These are phyloP conservation scores for Megacollybia platyphylla DNA, from an alignment of 1,284 basidiomycete genomes.

Conservation along the genomic window DNA sequence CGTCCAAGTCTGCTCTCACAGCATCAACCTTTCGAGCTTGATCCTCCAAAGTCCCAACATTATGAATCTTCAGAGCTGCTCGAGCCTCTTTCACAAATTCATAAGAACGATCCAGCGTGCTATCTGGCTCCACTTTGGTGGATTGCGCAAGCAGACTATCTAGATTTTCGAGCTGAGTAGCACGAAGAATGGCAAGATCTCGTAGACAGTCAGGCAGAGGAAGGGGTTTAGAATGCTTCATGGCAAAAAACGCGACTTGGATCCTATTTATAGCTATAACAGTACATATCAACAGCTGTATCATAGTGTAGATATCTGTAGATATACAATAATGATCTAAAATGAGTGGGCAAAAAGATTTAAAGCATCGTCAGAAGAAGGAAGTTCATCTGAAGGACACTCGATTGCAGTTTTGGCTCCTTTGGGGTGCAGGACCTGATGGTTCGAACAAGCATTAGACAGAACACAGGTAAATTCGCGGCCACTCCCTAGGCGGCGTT, in stretches of 20 bases:
- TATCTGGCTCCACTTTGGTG: neutral
- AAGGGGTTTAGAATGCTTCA: slow-evolving; percentile 1
- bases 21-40: neutral
- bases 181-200: slow-evolving; percentile 1
- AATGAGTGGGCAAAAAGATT: slow-evolving; percentile 4
- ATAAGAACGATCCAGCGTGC: neutral
- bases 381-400: neutral
- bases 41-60: neutral
- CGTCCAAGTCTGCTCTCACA: neutral
- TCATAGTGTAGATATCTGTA: neutral
- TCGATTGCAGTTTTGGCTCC: neutral
- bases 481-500: no score
- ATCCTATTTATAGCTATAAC: neutral
- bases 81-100: neutral
- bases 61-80: neutral
- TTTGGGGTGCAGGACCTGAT: slow-evolving; percentile 20
- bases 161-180: neutral
- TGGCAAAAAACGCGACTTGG: neutral
- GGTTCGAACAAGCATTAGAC: slow-evolving; percentile 27
- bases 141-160: neutral
- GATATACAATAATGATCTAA: neutral
- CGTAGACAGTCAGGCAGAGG: slow-evolving; percentile 1
- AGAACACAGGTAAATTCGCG: slow-evolving; percentile 27
- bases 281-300: neutral
- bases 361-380: slow-evolving; percentile 8